These are phyloP conservation scores for Termitomyces sp. DNA, from an alignment of 768 basidiomycete species.

Conservation along the genomic window DNA sequence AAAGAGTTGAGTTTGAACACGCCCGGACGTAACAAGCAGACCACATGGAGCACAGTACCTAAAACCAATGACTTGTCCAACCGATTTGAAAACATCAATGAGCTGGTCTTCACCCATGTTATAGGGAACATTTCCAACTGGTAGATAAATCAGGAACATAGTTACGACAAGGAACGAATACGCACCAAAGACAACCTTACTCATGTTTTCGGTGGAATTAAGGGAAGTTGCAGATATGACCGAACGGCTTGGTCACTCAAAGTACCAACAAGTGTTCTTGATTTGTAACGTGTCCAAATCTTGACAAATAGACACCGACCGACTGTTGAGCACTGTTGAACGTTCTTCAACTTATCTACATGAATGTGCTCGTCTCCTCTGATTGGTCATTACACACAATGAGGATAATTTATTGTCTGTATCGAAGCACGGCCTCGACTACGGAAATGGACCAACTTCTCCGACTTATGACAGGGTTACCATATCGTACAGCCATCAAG, in stretches of 20 bases:
- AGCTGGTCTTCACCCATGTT: constrained; percentile 89
- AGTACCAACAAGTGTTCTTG: not conserved
- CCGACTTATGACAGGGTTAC: no score
- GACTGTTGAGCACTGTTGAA: no score
- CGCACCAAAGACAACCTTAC: constrained; percentile 74
- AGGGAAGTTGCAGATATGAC: not conserved
- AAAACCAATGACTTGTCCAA: constrained; percentile 87
- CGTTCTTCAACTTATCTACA: no score
- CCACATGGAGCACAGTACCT: constrained; percentile 43
- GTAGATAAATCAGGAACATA: constrained; percentile 21
- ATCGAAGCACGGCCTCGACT: not conserved
- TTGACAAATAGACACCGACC: no score
- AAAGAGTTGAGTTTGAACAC: constrained; percentile 12
- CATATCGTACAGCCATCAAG: not conserved
- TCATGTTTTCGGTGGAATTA: constrained; percentile 35
- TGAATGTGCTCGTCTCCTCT: not conserved
- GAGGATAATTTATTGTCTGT: not conserved
- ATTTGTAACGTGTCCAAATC: not conserved
- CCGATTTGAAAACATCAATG: constrained; percentile 85
- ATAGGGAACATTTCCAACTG: constrained; percentile 86
- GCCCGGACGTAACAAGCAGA: not conserved
- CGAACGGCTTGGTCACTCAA: not conserved
- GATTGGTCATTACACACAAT: not conserved
- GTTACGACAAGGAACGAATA: not conserved
- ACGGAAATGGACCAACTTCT: not conserved